These are phyloP conservation scores for Neofusicoccum ribis DNA, from an alignment of 2,329 filamentous ascomycete genomes.

Conservation along the genomic window DNA sequence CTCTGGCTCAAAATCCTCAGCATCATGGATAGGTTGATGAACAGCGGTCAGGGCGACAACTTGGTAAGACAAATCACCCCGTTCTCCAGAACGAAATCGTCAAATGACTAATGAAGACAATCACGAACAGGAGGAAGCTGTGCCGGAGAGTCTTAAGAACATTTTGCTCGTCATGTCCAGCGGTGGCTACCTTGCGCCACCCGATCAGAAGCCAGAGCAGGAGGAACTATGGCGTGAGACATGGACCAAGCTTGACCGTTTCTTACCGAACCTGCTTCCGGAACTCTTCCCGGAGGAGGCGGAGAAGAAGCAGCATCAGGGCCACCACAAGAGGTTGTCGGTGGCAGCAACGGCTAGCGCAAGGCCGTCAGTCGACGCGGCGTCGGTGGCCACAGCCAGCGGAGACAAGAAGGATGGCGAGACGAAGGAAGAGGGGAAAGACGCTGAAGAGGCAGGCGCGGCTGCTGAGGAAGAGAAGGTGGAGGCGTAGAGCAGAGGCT, in stretches of 20 bases:
- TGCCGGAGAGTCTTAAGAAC: slow-evolving; percentile 94
- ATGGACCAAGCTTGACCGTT: slow-evolving; percentile 59
- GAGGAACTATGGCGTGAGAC: slow-evolving; percentile 63
- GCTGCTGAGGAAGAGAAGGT: not conserved
- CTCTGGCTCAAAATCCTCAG: slow-evolving; percentile 91
- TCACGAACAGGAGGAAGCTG: slow-evolving; percentile 75
- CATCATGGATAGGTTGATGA: slow-evolving; percentile 94
- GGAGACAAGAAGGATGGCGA: not conserved
- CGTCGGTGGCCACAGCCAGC: not conserved
- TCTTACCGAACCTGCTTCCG: slow-evolving; percentile 59
- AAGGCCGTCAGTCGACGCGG: not conserved
- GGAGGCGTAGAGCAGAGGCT: not conserved
- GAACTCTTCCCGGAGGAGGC: slow-evolving; percentile 59
- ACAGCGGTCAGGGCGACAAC: slow-evolving; percentile 88
- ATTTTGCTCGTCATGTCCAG: slow-evolving; percentile 93
- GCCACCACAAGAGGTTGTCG: not conserved
- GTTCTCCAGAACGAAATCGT: not conserved
- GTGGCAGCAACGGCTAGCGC: not conserved
- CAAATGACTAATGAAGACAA: not conserved
- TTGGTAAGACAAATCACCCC: slow-evolving; percentile 61
- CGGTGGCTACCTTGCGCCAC: slow-evolving; percentile 78
- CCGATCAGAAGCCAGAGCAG: slow-evolving; percentile 53
- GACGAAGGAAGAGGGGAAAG: not conserved
- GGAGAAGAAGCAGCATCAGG: slow-evolving; percentile 12
- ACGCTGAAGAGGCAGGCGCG: not conserved